Evolutionary conservation across 257 asterid genomes (phyloP).

Genomic region (Prunella vulgaris): DNA sequence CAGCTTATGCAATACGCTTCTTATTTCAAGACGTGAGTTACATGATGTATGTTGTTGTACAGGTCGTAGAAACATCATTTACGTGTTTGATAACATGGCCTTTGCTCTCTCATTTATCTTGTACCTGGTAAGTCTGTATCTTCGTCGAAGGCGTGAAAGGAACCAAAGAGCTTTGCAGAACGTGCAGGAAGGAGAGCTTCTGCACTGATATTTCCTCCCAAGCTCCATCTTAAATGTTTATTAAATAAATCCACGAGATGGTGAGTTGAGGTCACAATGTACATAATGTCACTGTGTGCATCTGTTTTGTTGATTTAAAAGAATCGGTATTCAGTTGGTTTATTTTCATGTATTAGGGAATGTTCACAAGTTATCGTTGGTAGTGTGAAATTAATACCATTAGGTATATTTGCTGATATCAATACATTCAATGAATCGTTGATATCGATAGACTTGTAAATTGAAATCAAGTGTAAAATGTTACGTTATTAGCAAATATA

Average conservation of each 20-base stretch:
- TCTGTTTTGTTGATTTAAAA: background rate
- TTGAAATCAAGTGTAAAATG: too few species aligned
- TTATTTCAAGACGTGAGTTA: background rate
- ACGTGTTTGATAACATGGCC: conserved; percentile 55
- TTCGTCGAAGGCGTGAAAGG: conserved; percentile 46
- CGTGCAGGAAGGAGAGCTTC: background rate
- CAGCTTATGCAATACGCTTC: background rate
- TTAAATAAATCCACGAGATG: background rate
- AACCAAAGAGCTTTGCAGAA: conserved; percentile 43
- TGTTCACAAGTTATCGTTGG: too few species aligned
- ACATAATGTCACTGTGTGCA: background rate
- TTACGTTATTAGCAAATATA: too few species aligned
- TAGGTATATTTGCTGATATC: too few species aligned
- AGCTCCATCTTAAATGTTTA: background rate
- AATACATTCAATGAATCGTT: too few species aligned
- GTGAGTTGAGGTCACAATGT: background rate
- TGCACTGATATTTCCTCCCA: background rate
- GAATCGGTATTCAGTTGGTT: background rate
- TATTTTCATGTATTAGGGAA: background rate
- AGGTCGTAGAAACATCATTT: conserved; percentile 47
- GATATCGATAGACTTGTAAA: too few species aligned
- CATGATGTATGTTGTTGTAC: conserved; percentile 10
- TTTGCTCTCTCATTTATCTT: conserved; percentile 43
- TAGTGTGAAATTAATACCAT: too few species aligned
- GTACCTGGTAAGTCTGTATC: conserved; percentile 41